phyloP scores from a whole-genome alignment of 768 basidiomycete genomes.

The Hygrocybe coccinea region DNA sequence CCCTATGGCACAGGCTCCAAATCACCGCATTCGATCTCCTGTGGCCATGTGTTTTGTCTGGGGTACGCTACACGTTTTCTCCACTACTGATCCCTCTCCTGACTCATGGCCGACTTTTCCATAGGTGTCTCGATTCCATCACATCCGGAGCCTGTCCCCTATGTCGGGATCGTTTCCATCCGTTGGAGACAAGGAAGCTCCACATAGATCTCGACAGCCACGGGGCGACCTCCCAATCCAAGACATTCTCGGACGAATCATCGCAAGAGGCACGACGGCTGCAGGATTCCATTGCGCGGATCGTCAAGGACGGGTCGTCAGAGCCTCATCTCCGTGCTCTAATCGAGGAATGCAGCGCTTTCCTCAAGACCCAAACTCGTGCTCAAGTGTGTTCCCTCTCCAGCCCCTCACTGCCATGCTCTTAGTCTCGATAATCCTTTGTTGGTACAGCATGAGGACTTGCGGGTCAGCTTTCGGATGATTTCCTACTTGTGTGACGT shows the following conservation, averaged over 20 bases:
- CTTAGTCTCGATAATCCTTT: constrained; percentile 9
- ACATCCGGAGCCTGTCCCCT: constrained; percentile 53
- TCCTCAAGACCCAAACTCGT: constrained; percentile 44
- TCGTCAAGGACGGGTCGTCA: constrained; percentile 54
- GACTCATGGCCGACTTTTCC: constrained; percentile 5
- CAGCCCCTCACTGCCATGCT: constrained; percentile 1
- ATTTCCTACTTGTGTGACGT: constrained; percentile 48
- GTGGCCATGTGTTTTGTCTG: constrained; percentile 69
- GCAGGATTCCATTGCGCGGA: constrained; percentile 47
- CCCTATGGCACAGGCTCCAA: constrained; percentile 48
- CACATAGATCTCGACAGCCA: constrained; percentile 43
- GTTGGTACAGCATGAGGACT: constrained; percentile 42
- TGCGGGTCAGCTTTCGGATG: constrained; percentile 46
- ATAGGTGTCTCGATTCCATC: constrained; percentile 54
- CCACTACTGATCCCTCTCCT: background rate
- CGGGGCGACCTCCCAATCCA: constrained; percentile 8
- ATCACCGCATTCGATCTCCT: constrained; percentile 60
- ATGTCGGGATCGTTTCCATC: constrained; percentile 53
- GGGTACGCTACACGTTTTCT: constrained; percentile 26
- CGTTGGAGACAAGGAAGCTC: constrained; percentile 45
- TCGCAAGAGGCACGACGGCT: constrained; percentile 48
- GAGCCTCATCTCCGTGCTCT: constrained; percentile 46
- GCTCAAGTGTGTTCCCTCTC: constrained; percentile 36
- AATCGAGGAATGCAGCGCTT: constrained; percentile 47
- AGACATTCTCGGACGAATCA: constrained; percentile 22